Percentiles rank a stretch among this genome's conserved stretches.
Evolutionary conservation across 116 monocot genomes (phyloP).

Genomic region (Posidonia oceanica): DNA sequence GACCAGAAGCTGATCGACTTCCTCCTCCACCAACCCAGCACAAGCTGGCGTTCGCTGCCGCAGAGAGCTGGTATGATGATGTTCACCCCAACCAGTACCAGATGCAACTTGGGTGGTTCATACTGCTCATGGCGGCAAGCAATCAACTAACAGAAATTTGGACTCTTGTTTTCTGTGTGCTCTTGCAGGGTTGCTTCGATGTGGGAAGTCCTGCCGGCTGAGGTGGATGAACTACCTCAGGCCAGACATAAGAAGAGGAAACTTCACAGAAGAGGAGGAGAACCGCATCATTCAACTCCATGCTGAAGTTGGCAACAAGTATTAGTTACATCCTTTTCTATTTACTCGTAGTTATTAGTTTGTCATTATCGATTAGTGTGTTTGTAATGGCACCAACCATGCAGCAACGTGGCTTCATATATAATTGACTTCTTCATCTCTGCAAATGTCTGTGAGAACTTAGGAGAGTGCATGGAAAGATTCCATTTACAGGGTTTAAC

Average conservation of each 20-base stretch:
- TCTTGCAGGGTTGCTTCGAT: slow-evolving; percentile 17
- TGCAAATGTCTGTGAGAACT: too few species aligned
- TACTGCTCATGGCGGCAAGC: neutral
- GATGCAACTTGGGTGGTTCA: too few species aligned
- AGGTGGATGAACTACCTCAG: slow-evolving; percentile 29
- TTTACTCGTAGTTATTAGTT: neutral
- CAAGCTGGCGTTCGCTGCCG: slow-evolving; percentile 19
- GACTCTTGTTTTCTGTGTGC: neutral
- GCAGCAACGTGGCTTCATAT: too few species aligned
- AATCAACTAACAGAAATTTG: neutral
- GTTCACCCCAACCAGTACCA: neutral
- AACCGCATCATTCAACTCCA: slow-evolving; percentile 16
- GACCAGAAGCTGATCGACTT: slow-evolving; percentile 20
- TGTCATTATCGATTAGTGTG: too few species aligned
- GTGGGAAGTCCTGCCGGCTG: slow-evolving; percentile 22
- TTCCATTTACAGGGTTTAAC: too few species aligned
- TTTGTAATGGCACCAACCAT: too few species aligned
- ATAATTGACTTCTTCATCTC: too few species aligned
- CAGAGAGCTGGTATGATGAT: slow-evolving; percentile 13
- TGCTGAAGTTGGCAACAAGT: slow-evolving; percentile 21
- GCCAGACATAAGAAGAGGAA: slow-evolving; percentile 22
- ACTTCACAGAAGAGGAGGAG: slow-evolving; percentile 20
- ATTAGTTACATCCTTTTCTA: neutral
- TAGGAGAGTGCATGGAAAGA: too few species aligned
- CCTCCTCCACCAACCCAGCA: slow-evolving; percentile 18